Base-by-base conservation (phyloP, 495 filamentous ascomycete species). In the Talaromyces borbonicus region DNA sequence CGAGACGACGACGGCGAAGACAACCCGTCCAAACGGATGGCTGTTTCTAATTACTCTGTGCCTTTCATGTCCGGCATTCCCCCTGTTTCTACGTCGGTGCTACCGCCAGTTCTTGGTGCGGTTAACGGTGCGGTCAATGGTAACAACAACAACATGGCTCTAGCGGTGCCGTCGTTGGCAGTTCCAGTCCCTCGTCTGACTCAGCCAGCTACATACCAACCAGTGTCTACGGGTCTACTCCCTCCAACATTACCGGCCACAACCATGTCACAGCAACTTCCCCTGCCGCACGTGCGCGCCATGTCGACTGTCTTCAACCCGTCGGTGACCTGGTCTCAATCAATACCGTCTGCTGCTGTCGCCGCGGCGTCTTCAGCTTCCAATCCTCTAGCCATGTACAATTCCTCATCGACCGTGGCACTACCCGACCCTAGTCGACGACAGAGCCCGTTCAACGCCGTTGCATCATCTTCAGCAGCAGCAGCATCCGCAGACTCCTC, bases 11-110 rank as follows among this genome's bases (percentile, higher is more conserved):
- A 75, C 8, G 62, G 60, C 22, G 61, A 70, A 8, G 81, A 90
- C 46, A 82, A 80, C 15, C 77, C 84, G 8, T 63, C 80, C 8
- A 94, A 94, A 67, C 71, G 84, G 48, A 41, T 69, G 45, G 68
- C 57, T 8, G 50, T 62, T 18, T 55, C 57, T 8, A 54, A 51
- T 58, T 50, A 43, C 57, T 46, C 52, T 48, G 45, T 57, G 32
- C 41, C 39, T n/a, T n/a, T n/a, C 50, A 39, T 42, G 48, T 56
- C 58, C 22, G 51, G 61, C 43, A 23, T 41, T n/a, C 52, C n/a
- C n/a, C n/a, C 62, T 9, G 48, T 58, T 5, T 54, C 69, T 30
- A 57, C 61, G 1, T 52, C 72, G 26, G 55, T 62, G 36, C 50
- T 67, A 20, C 66, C 68, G 14, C 57, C 57, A 0, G 66, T 68